phyloP scores from a whole-genome alignment of 2,329 filamentous ascomycete genomes.

The Emergomyces pasteurianus region DNA sequence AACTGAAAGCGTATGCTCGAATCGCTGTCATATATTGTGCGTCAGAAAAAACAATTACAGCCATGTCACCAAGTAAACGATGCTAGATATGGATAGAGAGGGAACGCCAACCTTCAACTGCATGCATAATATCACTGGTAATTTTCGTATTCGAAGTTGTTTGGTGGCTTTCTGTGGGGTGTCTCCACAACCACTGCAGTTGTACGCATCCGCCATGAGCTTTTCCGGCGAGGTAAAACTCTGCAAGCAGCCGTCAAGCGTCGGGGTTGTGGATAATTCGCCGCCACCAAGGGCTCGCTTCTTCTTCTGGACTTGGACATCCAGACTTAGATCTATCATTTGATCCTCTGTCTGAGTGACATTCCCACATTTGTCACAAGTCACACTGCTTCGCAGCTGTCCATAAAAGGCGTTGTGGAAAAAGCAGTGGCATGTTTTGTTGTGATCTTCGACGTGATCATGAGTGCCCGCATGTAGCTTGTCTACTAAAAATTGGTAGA shows the following conservation, averaged over 20 bases:
- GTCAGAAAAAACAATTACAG: not conserved
- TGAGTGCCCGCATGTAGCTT: conserved; percentile 72
- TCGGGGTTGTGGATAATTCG: conserved; percentile 27
- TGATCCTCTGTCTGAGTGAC: conserved; percentile 74
- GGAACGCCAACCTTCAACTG: conserved; percentile 65
- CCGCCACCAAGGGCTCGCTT: conserved; percentile 29
- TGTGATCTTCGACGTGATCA: conserved; percentile 50
- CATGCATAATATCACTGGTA: conserved; percentile 82
- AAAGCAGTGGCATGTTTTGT: conserved; percentile 63
- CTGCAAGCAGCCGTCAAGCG: conserved; percentile 63
- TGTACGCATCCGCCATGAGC: conserved; percentile 62
- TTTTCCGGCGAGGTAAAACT: conserved; percentile 81
- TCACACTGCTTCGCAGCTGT: conserved; percentile 79
- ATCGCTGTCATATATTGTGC: conserved; percentile 36
- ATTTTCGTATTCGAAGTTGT: conserved; percentile 67
- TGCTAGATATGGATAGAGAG: not conserved
- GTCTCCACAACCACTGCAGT: conserved; percentile 66
- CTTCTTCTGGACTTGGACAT: conserved; percentile 67
- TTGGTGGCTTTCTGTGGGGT: conserved; percentile 66
- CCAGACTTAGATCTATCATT: conserved; percentile 80
- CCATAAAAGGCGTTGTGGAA: conserved; percentile 93
- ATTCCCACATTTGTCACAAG: conserved; percentile 76
- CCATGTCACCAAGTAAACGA: not conserved
- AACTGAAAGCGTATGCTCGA: conserved; percentile 63
- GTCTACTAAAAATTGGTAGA: conserved; percentile 90